Evolutionary conservation across 2,329 filamentous ascomycete species (phyloP).

Genomic region (Didymella glomerata): DNA sequence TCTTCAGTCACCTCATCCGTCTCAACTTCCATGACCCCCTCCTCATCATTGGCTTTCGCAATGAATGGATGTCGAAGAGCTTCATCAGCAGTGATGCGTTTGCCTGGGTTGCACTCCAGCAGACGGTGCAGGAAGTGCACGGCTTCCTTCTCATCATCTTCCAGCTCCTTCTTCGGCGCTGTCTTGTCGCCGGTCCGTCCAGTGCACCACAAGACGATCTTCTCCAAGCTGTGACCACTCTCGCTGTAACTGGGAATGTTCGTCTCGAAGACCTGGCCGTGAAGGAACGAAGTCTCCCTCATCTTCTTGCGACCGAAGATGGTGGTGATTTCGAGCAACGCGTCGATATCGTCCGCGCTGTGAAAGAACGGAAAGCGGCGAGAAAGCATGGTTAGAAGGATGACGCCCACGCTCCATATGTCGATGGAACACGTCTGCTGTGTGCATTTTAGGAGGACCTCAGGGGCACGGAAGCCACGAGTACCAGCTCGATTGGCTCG

Average conservation of each 20-base stretch:
- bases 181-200: slow-evolving; percentile 70
- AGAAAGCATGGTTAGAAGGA: slow-evolving; percentile 91
- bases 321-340: slow-evolving; percentile 95
- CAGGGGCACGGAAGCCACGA: slow-evolving; percentile 92
- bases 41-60: slow-evolving; percentile 41
- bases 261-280: slow-evolving; percentile 91
- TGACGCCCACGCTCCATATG: slow-evolving; percentile 97
- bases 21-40: slow-evolving; percentile 44
- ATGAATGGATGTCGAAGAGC: slow-evolving; percentile 78
- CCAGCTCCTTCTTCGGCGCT: slow-evolving; percentile 60
- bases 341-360: slow-evolving; percentile 96
- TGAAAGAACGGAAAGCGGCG: slow-evolving; percentile 98
- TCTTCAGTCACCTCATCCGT: slow-evolving; percentile 40
- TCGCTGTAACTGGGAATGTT: slow-evolving; percentile 90
- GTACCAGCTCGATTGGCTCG: slow-evolving; percentile 95
- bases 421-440: slow-evolving; percentile 92
- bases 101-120: slow-evolving; percentile 78
- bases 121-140: slow-evolving; percentile 75
- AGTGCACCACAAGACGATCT: slow-evolving; percentile 95
- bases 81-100: slow-evolving; percentile 77
- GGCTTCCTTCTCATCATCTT: slow-evolving; percentile 74
- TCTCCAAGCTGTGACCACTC: slow-evolving; percentile 85
- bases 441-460: slow-evolving; percentile 97
- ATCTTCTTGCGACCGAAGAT: slow-evolving; percentile 90
- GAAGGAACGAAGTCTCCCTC: slow-evolving; percentile 80